These are phyloP conservation scores for Lactarius akahatsu DNA, from an alignment of 768 basidiomycete genomes.

Conservation along the genomic window DNA sequence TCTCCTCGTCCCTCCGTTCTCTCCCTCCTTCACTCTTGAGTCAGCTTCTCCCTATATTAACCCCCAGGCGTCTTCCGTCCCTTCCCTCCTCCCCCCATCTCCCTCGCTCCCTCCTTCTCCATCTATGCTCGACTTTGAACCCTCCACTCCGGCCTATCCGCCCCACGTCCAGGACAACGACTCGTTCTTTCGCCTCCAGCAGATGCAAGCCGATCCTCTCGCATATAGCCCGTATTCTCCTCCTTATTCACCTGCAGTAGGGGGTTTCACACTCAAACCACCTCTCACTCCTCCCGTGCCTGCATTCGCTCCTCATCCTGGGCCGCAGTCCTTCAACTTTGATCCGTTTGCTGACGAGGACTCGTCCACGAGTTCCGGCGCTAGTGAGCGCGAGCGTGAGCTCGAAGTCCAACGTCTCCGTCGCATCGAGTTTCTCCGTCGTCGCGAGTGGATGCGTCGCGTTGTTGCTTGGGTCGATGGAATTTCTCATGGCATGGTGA, in stretches of 20 bases:
- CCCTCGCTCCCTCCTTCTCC: not conserved
- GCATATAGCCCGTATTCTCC: constrained; percentile 17
- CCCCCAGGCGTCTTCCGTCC: constrained; percentile 17
- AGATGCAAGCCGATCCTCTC: constrained; percentile 18
- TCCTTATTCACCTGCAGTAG: not conserved
- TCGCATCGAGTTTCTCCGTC: constrained; percentile 27
- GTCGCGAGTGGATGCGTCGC: constrained; percentile 30
- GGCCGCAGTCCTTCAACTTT: constrained; percentile 24
- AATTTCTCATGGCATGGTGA: constrained; percentile 23
- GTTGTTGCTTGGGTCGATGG: constrained; percentile 30
- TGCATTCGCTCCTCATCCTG: constrained; percentile 6
- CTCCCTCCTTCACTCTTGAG: constrained; percentile 2
- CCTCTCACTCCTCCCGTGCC: not conserved
- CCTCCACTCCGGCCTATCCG: constrained; percentile 13
- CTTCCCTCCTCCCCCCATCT: not conserved
- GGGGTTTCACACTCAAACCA: constrained; percentile 5
- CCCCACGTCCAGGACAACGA: constrained; percentile 15
- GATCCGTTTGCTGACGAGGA: constrained; percentile 30
- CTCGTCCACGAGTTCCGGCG: constrained; percentile 22
- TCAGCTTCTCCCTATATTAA: constrained; percentile 24
- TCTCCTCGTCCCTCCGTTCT: not conserved
- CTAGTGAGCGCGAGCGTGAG: constrained; percentile 18
- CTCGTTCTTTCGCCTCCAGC: constrained; percentile 5
- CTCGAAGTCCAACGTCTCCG: constrained; percentile 24
- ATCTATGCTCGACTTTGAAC: constrained; percentile 25